A percentile compares a stretch with the other conserved stretches of the same genome.
phyloP scores from a whole-genome alignment of 345 rosid species.

The Dipteronia sinensis region DNA sequence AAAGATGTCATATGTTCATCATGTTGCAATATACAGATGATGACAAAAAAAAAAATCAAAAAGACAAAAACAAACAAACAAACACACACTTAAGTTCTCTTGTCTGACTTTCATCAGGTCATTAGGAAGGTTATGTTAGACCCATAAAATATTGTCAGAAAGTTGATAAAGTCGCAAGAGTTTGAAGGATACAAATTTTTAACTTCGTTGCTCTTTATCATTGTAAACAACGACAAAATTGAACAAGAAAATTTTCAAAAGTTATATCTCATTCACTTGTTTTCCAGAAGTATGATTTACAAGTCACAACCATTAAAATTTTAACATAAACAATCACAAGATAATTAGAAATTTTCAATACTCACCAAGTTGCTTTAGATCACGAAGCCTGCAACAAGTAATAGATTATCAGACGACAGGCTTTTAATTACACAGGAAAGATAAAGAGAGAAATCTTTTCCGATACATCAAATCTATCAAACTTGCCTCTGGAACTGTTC shows the following conservation, averaged over 20 bases:
- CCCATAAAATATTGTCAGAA: neutral
- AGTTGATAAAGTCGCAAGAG: neutral
- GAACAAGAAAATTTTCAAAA: neutral
- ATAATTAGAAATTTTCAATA: neutral
- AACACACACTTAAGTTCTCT: neutral
- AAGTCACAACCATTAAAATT: neutral
- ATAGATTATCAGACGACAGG: constrained; percentile 10
- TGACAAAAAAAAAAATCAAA: neutral
- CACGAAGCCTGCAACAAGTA: constrained; percentile 61
- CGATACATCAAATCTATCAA: neutral
- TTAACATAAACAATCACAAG: neutral
- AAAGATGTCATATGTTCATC: neutral
- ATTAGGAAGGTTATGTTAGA: neutral
- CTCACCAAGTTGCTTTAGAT: constrained; percentile 54
- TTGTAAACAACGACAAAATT: neutral
- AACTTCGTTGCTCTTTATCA: no score
- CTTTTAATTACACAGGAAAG: neutral
- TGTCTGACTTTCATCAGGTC: constrained; percentile 3
- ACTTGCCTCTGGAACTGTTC: constrained; percentile 74
- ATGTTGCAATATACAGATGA: neutral
- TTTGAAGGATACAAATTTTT: neutral
- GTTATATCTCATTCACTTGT: neutral
- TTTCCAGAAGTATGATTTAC: neutral
- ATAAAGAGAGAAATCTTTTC: neutral
- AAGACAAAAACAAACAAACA: no score